A percentile compares a stretch with the other conserved stretches of the same genome.
Conservation (phyloP, 1,284 basidiomycete species). For the Naganishia albida region DNA sequence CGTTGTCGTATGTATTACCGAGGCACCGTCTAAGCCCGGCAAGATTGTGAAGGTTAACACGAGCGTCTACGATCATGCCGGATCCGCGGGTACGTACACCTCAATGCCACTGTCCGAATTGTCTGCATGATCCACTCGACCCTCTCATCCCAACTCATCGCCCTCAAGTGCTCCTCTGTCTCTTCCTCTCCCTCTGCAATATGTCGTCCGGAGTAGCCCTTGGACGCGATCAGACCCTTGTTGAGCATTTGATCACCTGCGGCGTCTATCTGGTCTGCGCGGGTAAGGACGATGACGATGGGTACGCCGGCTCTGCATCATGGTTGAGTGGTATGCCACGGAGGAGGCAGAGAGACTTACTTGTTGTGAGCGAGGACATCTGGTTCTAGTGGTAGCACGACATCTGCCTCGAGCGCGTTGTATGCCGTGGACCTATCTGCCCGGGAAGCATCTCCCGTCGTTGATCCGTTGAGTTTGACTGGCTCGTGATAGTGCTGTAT, state of each 20-base stretch:
- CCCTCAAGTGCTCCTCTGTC: conserved; percentile 53
- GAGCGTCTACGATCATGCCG: neutral
- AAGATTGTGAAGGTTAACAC: neutral
- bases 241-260: conserved; percentile 61
- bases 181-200: conserved; percentile 10
- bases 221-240: conserved; percentile 60
- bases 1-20: conserved; percentile 85
- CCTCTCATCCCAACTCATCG: conserved; percentile 88
- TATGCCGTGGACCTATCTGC: conserved; percentile 18
- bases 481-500: conserved; percentile 88
- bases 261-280: conserved; percentile 82
- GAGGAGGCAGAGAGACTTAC: conserved; percentile 28
- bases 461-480: conserved; percentile 53
- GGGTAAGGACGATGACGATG: conserved; percentile 87
- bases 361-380: conserved; percentile 78
- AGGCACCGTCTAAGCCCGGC: conserved; percentile 72
- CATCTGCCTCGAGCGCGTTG: conserved; percentile 62
- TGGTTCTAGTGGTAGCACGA: conserved; percentile 70
- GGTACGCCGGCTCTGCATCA: conserved; percentile 67
- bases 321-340: neutral
- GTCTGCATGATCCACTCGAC: conserved; percentile 95
- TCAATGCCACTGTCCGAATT: conserved; percentile 83
- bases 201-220: conserved; percentile 60
- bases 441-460: conserved; percentile 40
- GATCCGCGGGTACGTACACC: conserved; percentile 65